These are phyloP conservation scores for Scedosporium boydii DNA, from an alignment of 2,329 filamentous ascomycete species.

Conservation along the genomic window DNA sequence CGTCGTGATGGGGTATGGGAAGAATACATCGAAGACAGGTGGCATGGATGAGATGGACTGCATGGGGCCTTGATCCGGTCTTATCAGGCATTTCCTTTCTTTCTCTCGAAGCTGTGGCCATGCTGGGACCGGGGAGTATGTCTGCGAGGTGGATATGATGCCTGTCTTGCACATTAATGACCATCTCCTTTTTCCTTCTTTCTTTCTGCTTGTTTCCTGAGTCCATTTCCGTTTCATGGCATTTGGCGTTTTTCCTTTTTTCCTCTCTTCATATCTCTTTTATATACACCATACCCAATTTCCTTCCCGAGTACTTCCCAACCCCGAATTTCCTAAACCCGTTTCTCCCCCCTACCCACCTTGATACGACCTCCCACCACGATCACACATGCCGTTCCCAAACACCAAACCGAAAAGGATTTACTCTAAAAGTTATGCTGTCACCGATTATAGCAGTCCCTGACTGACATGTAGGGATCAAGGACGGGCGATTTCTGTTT, in stretches of 20 bases:
- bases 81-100: neutral
- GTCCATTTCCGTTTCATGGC: neutral
- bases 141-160: too few species aligned
- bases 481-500: too few species aligned
- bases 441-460: neutral
- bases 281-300: neutral
- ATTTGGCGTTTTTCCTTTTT: neutral
- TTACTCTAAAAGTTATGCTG: too few species aligned
- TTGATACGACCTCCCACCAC: too few species aligned
- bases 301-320: neutral
- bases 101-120: neutral
- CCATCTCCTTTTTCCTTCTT: neutral
- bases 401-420: too few species aligned
- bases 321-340: neutral
- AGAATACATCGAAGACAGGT: conserved; percentile 3
- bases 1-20: conserved; percentile 1
- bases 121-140: neutral
- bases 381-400: too few species aligned
- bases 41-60: neutral
- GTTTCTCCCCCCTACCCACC: too few species aligned
- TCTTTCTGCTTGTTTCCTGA: neutral
- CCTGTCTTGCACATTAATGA: neutral
- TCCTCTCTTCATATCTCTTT: neutral
- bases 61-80: too few species aligned
- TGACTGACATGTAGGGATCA: neutral